Evolutionary conservation across 306 rosid species (phyloP), one percentile per base, ranked within the genome.

Genomic region (Quercus cerris): DNA sequence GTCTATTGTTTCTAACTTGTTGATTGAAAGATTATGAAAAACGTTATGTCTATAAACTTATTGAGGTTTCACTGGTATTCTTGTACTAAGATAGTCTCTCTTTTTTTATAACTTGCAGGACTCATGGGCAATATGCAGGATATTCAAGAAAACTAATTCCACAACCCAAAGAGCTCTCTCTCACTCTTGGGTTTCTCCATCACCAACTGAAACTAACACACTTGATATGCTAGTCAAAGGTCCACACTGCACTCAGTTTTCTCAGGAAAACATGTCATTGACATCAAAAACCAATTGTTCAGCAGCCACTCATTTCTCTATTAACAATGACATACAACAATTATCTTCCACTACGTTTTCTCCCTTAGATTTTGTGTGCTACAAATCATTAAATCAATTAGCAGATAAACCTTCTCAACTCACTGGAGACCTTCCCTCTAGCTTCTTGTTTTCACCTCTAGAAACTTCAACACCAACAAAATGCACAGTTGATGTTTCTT

Each of bases 51-150:
- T 2, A 35, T 6, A 35, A 6, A 35, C 9, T 6, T 35, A 35
- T 35, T 35, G 2, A 35, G 0, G 9, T 35, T 35, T 6, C 8
- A 35, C 6, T 35, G 2, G 30, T 23, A 22, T 58, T 30, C 44
- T 75, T 70, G 55, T 4, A 56, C 69, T 8, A 1, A 19, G 33
- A 11, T 14, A 5, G 63, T 56, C 82, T 56, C 73, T 57, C 28
- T 49, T 33, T 54, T 54, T 73, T 11, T 77, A 63, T 46, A 41
- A 68, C 13, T 62, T 87, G 84, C 91, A 94, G 98, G 98, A 91
- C 58, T 92, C 97, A 10, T 94, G 97, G 98, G 98, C 97, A 57
- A 92, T 94, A n/a, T 94, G 99, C 76, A 93, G 97, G 84, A 94
- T 94, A 74, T 92, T 94, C 88, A 92, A 94, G 92, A 94, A 94